Conservation (phyloP, 106 monocot genomes). For the Dendrobium nobile region DNA sequence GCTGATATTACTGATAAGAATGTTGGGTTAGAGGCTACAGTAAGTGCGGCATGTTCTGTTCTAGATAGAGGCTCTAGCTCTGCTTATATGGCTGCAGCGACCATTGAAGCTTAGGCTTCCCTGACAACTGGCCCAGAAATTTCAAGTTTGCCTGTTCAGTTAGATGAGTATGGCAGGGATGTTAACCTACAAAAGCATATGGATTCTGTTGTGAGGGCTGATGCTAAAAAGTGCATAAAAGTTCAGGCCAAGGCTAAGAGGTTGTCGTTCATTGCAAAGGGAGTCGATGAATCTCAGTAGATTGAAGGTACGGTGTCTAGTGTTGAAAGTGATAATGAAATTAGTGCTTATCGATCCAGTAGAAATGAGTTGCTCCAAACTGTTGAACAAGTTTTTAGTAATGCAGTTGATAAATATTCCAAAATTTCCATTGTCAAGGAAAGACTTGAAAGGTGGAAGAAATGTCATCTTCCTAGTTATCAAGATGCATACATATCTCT, state of each 20-base stretch:
- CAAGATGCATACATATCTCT: slow-evolving; percentile 79
- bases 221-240: slow-evolving; percentile 51
- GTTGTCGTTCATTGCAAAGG: slow-evolving; percentile 23
- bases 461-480: slow-evolving; percentile 41
- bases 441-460: slow-evolving; percentile 78
- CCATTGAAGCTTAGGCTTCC: slow-evolving; percentile 63
- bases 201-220: slow-evolving; percentile 54
- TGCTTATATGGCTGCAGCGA: slow-evolving; percentile 47
- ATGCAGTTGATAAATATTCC: slow-evolving; percentile 79
- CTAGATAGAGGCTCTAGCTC: slow-evolving; percentile 51
- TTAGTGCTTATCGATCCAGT: slow-evolving; percentile 56
- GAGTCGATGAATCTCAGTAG: slow-evolving; percentile 5
- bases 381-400: slow-evolving; percentile 62
- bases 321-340: slow-evolving; percentile 79
- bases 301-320: slow-evolving; percentile 73
- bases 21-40: slow-evolving; percentile 56
- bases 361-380: slow-evolving; percentile 73
- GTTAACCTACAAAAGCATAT: slow-evolving; percentile 56
- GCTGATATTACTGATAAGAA: slow-evolving; percentile 54
- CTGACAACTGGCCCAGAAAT: slow-evolving; percentile 45
- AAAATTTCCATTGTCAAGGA: slow-evolving; percentile 75
- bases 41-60: slow-evolving; percentile 80
- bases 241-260: slow-evolving; percentile 45
- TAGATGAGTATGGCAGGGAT: slow-evolving; percentile 94
- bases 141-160: slow-evolving; percentile 47